Conservation (phyloP, 116 monocot species). For the Posidonia oceanica region DNA sequence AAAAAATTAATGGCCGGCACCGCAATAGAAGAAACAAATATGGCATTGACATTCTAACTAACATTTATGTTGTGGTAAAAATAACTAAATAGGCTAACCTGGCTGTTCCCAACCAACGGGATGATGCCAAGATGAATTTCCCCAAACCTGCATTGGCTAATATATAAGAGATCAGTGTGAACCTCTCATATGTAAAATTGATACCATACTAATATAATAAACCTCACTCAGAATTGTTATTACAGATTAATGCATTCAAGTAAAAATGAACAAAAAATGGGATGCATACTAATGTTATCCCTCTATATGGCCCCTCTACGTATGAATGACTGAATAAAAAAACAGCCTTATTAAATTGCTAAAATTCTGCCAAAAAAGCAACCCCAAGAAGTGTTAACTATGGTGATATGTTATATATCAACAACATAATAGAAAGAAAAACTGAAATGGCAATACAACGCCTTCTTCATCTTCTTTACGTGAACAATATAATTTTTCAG, state of each 20-base stretch:
- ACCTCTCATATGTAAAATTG: too few species aligned
- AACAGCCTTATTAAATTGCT: neutral
- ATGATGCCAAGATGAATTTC: constrained; percentile 15
- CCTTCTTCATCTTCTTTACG: too few species aligned
- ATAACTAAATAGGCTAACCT: constrained; percentile 4
- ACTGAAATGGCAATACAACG: too few species aligned
- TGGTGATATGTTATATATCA: too few species aligned
- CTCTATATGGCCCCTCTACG: neutral
- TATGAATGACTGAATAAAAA: neutral
- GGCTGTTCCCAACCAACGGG: constrained; percentile 13
- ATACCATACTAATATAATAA: neutral
- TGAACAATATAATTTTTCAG: too few species aligned
- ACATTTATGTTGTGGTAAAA: neutral
- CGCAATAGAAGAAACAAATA: neutral
- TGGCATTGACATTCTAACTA: neutral
- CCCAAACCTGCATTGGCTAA: constrained; percentile 11
- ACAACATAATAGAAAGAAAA: too few species aligned
- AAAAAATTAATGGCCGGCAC: too few species aligned
- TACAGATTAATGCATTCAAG: neutral
- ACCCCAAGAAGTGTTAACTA: too few species aligned
- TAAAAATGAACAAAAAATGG: neutral
- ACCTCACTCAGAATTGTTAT: neutral
- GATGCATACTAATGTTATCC: neutral
- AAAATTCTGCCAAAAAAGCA: too few species aligned
- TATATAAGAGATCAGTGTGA: neutral